Base-by-base conservation (phyloP, 768 basidiomycete genomes). In the Mycena filopes region DNA sequence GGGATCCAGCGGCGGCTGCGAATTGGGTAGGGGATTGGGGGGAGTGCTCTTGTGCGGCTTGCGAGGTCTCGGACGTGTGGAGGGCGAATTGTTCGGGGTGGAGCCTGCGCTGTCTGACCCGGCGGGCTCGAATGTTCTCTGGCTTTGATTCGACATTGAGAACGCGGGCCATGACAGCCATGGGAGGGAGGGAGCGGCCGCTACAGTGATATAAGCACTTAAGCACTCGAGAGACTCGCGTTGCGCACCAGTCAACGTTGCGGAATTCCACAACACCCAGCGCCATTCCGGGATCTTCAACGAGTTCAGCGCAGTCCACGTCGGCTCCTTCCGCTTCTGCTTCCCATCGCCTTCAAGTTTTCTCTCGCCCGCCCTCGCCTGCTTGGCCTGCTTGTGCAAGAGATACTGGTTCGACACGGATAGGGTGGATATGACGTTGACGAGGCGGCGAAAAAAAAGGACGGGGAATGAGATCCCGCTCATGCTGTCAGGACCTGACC, bases 371-470 rank as follows among this genome's bases (percentile, higher is more conserved):
- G 66, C 64, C 38, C 63, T 58, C 26, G 61, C 41, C 31, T 64
- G 66, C 71, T 56, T 72, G 29, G 61, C 41, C 31, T 64, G 66
- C 71, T 56, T 72, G 36, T 38, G 76, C 26, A 78, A 79, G 31
- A 79, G 69, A 73, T 88, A 91, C 28, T 91, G 87, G 71, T 85
- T 86, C 4, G 91, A 87, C 28, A 93, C 84, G 0, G 91, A 90
- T n/a, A 92, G 76, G 0, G 88, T 81, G 0, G 90, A 90, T 45
- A 93, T 82, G 41, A 84, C 86, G 68, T 91, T 90, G 63, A 88
- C 84, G 36, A 93, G 78, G 63, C 91, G 81, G 66, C 85, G 89
- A 57, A 93, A 79, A 38, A 93, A 76, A 42, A 84, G 76, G 46
- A 83, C 79, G 38, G 92, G 65, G 16, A 57, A 61, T 9, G 60